Conservation (phyloP, 78 protist species). For the Dictyostelium firmibasis region DNA sequence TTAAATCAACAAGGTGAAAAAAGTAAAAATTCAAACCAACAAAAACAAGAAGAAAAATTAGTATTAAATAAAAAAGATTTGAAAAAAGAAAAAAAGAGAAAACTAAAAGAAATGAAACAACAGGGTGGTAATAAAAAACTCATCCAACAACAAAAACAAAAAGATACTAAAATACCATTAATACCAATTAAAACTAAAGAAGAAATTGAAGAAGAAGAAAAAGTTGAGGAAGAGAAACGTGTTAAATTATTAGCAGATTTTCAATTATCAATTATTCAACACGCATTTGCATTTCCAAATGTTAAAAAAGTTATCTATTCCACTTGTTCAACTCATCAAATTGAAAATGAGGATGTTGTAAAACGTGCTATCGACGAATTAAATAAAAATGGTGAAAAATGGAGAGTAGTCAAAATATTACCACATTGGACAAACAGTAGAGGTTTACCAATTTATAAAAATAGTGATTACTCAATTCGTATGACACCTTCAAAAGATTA, state of each 20-base stretch:
- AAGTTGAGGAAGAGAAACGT: constrained; percentile 18
- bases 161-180: neutral
- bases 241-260: constrained; percentile 65
- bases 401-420: constrained; percentile 40
- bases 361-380: constrained; percentile 26
- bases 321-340: constrained; percentile 80
- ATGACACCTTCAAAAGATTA: constrained; percentile 56
- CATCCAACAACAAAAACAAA: neutral
- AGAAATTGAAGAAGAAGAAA: constrained; percentile 1
- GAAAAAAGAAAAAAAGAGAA: constrained; percentile 29
- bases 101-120: neutral
- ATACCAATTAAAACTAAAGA: neutral
- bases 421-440: constrained; percentile 64
- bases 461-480: constrained; percentile 30
- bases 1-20: neutral
- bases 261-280: constrained; percentile 72
- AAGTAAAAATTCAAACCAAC: neutral
- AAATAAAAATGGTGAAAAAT: constrained; percentile 8
- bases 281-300: constrained; percentile 73
- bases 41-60: neutral
- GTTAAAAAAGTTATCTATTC: constrained; percentile 74
- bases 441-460: constrained; percentile 61
- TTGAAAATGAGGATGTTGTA: constrained; percentile 83
- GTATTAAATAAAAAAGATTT: constrained; percentile 4
- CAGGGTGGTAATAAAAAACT: constrained; percentile 3